Evolutionary conservation across 495 filamentous ascomycete species (phyloP).

Genomic region (Podospora australis): DNA sequence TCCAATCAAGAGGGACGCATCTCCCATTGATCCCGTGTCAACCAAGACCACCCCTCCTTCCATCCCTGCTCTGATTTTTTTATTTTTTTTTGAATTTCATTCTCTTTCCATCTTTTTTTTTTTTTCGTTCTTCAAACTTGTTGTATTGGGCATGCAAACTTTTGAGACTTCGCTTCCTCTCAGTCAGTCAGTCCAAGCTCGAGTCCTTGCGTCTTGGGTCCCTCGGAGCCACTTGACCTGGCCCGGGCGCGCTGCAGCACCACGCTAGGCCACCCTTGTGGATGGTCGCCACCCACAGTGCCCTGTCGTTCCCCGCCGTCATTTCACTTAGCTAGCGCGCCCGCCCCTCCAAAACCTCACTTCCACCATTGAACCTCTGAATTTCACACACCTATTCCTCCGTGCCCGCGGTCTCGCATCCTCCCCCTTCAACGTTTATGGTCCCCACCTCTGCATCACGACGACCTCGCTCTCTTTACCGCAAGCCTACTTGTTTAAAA

Average conservation of each 20-base stretch:
- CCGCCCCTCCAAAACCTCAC: constrained; percentile 32
- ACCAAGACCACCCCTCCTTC: not conserved
- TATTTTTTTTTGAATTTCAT: not conserved
- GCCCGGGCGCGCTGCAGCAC: constrained; percentile 24
- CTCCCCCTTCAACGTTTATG: constrained; percentile 6
- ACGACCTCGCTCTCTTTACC: constrained; percentile 6
- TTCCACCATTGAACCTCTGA: constrained; percentile 20
- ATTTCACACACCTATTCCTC: constrained; percentile 11
- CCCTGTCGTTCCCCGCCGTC: constrained; percentile 34
- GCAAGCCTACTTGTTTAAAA: constrained; percentile 9
- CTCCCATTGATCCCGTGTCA: constrained; percentile 1
- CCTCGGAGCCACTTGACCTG: constrained; percentile 25
- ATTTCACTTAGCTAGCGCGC: constrained; percentile 31
- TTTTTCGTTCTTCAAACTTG: not conserved
- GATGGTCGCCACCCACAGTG: constrained; percentile 29
- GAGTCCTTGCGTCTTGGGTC: constrained; percentile 23
- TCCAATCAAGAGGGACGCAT: constrained; percentile 3
- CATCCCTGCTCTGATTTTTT: not conserved
- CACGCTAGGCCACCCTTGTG: constrained; percentile 25
- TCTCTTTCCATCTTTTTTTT: too few relatives aligned
- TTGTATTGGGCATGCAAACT: constrained; percentile 3
- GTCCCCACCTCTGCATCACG: constrained; percentile 8
- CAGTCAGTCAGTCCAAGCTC: not conserved
- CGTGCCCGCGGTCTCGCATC: constrained; percentile 4
- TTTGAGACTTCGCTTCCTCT: not conserved